Evolutionary conservation across 345 rosid genomes (phyloP), one percentile per base, ranked within the genome.

Genomic region (Rhizophora apiculata): DNA sequence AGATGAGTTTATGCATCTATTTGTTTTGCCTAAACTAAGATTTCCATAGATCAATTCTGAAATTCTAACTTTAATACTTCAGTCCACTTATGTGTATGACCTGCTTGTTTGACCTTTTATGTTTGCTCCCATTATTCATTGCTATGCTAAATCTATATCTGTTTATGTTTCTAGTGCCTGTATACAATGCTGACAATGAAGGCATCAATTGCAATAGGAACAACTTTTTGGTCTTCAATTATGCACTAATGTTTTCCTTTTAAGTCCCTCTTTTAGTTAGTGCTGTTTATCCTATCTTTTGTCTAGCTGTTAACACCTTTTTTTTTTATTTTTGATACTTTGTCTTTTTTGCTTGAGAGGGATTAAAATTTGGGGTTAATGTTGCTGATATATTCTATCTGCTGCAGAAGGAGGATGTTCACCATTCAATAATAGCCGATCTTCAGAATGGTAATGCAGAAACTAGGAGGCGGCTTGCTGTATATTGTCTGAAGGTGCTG

Each of bases 361-460:
- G 29, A 49, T 36, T 57, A 4, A 20, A 9, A 19, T 68, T 61
- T 62, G 7, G 53, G 26, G 32, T 62, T 73, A 64, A 62, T 48
- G 24, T 60, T 64, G 60, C 74, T 76, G 51, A 48, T 31, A 30
- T 63, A 39, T 16, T 67, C 67, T 31, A 7, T 79, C 61, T 68
- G 77, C 7, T 78, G 67, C 85, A 95, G 97, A 95, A 92, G 82
- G 99, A 95, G 85, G 97, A 95, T 82, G 97, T 95, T 69, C 99
- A 95, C 78, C 97, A 92, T 83, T 95, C 99, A 71, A 95, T 95
- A 68, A 92, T 95, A 80, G 87, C 99, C 43, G 97, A 95, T 82
- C 99, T 95, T 76, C 99, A 95, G 85, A 92, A 88, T 74, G 97
- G 99, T 69, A 95, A 91, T 87, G 86, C 99, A 11, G 97, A 92